Evolutionary conservation across 768 basidiomycete genomes (phyloP).

Genomic region (Rhizopogon vulgaris): DNA sequence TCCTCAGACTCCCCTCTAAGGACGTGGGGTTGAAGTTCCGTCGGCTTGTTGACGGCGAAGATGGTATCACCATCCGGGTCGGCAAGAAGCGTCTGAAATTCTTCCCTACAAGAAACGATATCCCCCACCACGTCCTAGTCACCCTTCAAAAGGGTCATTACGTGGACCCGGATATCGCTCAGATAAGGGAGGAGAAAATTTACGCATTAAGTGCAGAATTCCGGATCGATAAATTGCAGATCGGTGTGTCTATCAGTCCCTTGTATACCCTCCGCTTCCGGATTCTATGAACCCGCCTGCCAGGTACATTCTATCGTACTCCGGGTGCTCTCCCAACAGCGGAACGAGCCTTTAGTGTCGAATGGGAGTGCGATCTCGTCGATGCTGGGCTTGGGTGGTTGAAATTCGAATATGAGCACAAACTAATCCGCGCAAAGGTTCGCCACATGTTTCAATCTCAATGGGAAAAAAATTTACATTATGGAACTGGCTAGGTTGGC

Average conservation of each 20-base stretch:
- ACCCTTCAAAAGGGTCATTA: slow-evolving; percentile 51
- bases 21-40: slow-evolving; percentile 41
- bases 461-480: not conserved
- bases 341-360: slow-evolving; percentile 58
- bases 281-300: not conserved
- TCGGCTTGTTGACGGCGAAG: slow-evolving; percentile 29
- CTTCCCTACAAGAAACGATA: slow-evolving; percentile 5
- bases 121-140: slow-evolving; percentile 13
- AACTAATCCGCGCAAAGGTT: slow-evolving; percentile 57
- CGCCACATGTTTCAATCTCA: slow-evolving; percentile 8
- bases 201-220: slow-evolving; percentile 39
- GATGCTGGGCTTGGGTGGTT: slow-evolving; percentile 45
- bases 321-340: slow-evolving; percentile 17
- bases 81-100: slow-evolving; percentile 34
- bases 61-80: slow-evolving; percentile 35
- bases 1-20: slow-evolving; percentile 22
- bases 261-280: not conserved
- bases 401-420: slow-evolving; percentile 63
- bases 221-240: slow-evolving; percentile 58
- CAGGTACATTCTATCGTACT: slow-evolving; percentile 25
- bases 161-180: slow-evolving; percentile 47
- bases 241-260: slow-evolving; percentile 50
- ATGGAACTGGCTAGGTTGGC: slow-evolving; percentile 42
- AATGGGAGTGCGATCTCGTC: slow-evolving; percentile 55
- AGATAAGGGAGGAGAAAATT: slow-evolving; percentile 40